A percentile compares a stretch with the other conserved stretches of the same genome.
Conservation (phyloP, 495 filamentous ascomycete genomes). For the Ascodesmis nigricans region DNA sequence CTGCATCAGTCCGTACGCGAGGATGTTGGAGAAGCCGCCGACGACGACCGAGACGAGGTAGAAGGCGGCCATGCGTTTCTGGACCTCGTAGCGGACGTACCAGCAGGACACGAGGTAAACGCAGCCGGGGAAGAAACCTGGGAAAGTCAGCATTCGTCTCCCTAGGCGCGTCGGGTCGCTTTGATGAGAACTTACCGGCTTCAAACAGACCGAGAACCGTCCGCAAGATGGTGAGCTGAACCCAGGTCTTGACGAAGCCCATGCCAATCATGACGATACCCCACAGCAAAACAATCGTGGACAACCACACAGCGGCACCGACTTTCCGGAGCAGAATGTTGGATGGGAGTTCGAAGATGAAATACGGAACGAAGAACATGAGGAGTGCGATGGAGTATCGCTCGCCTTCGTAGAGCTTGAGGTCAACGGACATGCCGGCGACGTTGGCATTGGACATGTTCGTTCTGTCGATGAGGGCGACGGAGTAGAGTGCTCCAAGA, state of each 20-base stretch:
- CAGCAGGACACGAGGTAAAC: conserved; percentile 57
- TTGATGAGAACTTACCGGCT: conserved; percentile 26
- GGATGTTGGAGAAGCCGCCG: conserved; percentile 45
- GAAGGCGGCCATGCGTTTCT: conserved; percentile 45
- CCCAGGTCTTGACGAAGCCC: conserved; percentile 43
- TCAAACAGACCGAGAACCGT: conserved; percentile 46
- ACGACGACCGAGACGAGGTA: conserved; percentile 45
- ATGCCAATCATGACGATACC: conserved; percentile 44
- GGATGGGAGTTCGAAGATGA: conserved; percentile 38
- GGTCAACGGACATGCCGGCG: conserved; percentile 30
- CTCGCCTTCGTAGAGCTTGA: conserved; percentile 22
- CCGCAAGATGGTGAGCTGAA: conserved; percentile 39
- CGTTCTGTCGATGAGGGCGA: conserved; percentile 16
- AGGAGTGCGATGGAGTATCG: conserved; percentile 22
- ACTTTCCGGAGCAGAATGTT: conserved; percentile 47
- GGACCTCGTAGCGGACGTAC: conserved; percentile 46
- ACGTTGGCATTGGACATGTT: conserved; percentile 35
- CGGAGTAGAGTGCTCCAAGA: conserved; percentile 14
- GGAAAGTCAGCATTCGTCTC: neutral
- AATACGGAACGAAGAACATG: conserved; percentile 28
- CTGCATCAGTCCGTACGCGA: conserved; percentile 45
- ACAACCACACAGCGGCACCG: conserved; percentile 44
- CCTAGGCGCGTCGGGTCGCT: neutral
- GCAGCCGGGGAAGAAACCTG: conserved; percentile 46
- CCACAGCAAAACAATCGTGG: conserved; percentile 40